phyloP scores from a whole-genome alignment of 2,329 filamentous ascomycete species.

The Cladobotryum mycophilum region DNA sequence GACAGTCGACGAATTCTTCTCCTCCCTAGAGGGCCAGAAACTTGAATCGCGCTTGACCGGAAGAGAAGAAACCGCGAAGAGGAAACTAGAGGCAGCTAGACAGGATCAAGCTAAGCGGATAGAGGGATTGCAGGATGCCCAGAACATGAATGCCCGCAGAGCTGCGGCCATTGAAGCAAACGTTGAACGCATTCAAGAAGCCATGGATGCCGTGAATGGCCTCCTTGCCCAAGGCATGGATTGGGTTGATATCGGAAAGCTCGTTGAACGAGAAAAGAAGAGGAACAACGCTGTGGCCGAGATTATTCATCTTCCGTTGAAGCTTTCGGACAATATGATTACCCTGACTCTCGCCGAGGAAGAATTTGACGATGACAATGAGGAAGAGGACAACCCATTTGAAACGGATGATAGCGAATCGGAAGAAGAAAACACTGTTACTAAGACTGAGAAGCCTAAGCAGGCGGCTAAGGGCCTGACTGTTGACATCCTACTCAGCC shows the following conservation, averaged over 20 bases:
- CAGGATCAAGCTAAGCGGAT: constrained; percentile 80
- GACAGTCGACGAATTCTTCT: constrained; percentile 95
- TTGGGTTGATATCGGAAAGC: constrained; percentile 82
- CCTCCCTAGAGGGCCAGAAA: constrained; percentile 89
- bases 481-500: constrained; percentile 77
- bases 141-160: constrained; percentile 78
- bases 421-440: constrained; percentile 28
- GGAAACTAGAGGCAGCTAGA: constrained; percentile 78
- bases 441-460: constrained; percentile 32
- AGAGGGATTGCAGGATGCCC: constrained; percentile 73
- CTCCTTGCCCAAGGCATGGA: constrained; percentile 95
- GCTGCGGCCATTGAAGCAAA: constrained; percentile 89
- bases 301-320: constrained; percentile 80
- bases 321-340: constrained; percentile 82
- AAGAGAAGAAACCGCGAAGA: constrained; percentile 71
- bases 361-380: constrained; percentile 55
- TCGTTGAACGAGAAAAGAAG: constrained; percentile 82
- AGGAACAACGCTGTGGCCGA: constrained; percentile 78
- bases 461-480: constrained; percentile 50
- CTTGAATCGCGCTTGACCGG: constrained; percentile 78
- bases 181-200: constrained; percentile 83
- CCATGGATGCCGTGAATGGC: constrained; percentile 85
- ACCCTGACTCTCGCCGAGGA: constrained; percentile 73
- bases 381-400: constrained; percentile 42
- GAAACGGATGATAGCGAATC: constrained; percentile 62